Base-by-base conservation (phyloP, 164 flowering plant species). In the Macadamia integrifolia region DNA sequence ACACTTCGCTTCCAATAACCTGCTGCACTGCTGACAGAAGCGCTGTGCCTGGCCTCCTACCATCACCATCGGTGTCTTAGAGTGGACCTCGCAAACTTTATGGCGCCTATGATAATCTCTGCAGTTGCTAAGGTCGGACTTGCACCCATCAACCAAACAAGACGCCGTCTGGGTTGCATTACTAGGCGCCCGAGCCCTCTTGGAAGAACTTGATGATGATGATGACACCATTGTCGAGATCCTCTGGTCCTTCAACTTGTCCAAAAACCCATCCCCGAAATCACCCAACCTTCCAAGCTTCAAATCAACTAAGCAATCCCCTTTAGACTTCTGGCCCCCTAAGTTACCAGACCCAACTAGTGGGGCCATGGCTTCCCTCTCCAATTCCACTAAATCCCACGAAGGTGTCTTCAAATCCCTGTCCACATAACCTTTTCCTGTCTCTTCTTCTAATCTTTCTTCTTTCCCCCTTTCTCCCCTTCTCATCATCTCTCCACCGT, bases 11-110 rank as follows among this genome's bases (percentile, higher is more conserved):
- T 65, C 66, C 53, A 64, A 40, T 23, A 71, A 91, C 97, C 91
- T 86, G 84, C 93, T 91, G 69, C 97, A 91, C 73, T 91, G 97
- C 75, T 91, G 95, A 77, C 97, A 91, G 67, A 91, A 91, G 43
- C 97, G 72, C 62, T 86, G 92, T 71, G 83, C 85, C 55, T 75
- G 86, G 48, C 95, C 95, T 4, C 70, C 77, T 62, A 91, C 87
- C 12, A 81, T 79, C 63, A 89, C 97, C 58, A 69, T 65, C 0
- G 93, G 82, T 57, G 92, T 83, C 83, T 87, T 91, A 0, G 97
- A 88, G 67, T 91, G 97, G 52, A 74, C 66, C 75, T 91, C 94
- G 43, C 97, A 91, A 56, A 89, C 94, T 78, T 91, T 91, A 74
- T 91, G 97, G 32, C 95, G 82, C 73, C 87, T 77, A 66, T 91